Evolutionary conservation across 148 eudicot species (phyloP).

Genomic region (Rheum nobile): DNA sequence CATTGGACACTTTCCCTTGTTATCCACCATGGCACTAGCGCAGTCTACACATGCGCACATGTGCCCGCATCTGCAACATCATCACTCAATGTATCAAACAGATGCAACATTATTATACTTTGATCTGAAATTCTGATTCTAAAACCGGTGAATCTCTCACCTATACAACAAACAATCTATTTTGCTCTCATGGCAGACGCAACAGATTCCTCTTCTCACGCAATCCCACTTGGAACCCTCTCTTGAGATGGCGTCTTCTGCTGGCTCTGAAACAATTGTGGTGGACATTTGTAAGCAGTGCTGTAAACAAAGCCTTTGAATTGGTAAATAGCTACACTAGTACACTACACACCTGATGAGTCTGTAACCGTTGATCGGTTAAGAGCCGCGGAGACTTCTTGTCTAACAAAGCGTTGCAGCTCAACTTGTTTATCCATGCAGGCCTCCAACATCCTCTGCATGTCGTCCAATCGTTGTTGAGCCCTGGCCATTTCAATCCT

Average conservation of each 20-base stretch:
- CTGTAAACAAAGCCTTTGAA: neutral
- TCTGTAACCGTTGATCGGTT: constrained; percentile 35
- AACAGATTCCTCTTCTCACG: constrained; percentile 75
- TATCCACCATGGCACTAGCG: constrained; percentile 48
- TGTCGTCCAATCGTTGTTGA: constrained; percentile 69
- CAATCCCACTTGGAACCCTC: constrained; percentile 57
- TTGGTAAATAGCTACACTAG: constrained; percentile 2
- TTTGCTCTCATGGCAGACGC: constrained; percentile 47
- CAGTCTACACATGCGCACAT: constrained; percentile 85
- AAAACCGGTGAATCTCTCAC: constrained; percentile 16
- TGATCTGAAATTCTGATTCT: no score
- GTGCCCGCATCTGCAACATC: constrained; percentile 75
- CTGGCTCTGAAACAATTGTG: constrained; percentile 21
- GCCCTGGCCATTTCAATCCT: constrained; percentile 78
- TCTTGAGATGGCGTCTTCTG: constrained; percentile 12
- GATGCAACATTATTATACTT: neutral
- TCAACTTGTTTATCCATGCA: constrained; percentile 97
- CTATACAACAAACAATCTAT: constrained; percentile 79
- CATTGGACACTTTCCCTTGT: constrained; percentile 67
- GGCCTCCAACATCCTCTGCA: constrained; percentile 88
- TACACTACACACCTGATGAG: constrained; percentile 39
- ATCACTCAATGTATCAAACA: neutral
- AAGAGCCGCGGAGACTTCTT: constrained; percentile 79
- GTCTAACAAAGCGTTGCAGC: constrained; percentile 62
- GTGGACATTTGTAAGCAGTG: neutral